phyloP scores from a whole-genome alignment of 352 stramenopile genomes.

The Phytophthora cryptogea region DNA sequence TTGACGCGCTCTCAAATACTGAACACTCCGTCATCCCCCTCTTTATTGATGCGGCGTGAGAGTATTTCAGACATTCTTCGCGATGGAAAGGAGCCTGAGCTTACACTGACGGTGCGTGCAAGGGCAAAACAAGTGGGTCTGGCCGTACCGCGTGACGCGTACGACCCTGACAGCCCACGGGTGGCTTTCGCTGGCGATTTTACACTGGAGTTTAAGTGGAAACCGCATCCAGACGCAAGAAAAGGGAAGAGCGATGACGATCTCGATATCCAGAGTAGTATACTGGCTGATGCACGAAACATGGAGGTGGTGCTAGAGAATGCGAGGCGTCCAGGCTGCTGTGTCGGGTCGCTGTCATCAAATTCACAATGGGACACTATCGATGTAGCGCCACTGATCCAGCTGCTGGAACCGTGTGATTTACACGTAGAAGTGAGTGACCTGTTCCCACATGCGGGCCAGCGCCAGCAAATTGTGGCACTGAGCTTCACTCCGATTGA shows the following conservation, averaged over 20 bases:
- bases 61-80: conserved; percentile 62
- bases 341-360: conserved; percentile 35
- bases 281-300: conserved; percentile 57
- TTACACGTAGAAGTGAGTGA: conserved; percentile 71
- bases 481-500: conserved; percentile 78
- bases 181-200: conserved; percentile 68
- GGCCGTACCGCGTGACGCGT: conserved; percentile 59
- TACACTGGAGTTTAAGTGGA: conserved; percentile 55
- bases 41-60: conserved; percentile 36
- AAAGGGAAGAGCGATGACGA: conserved; percentile 32
- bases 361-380: conserved; percentile 30
- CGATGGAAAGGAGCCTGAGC: conserved; percentile 45
- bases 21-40: conserved; percentile 17
- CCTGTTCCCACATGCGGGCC: conserved; percentile 62
- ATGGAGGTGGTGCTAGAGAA: conserved; percentile 74
- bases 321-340: conserved; percentile 69
- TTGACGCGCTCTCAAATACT: conserved; percentile 5
- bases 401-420: conserved; percentile 79
- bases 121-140: conserved; percentile 55
- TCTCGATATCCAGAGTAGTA: conserved; percentile 74
- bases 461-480: conserved; percentile 77
- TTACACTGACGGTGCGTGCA: conserved; percentile 52
- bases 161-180: conserved; percentile 41
- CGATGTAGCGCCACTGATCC: conserved; percentile 53
- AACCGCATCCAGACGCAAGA: conserved; percentile 30